A percentile compares a stretch with the other conserved stretches of the same genome.
Conservation (phyloP, 176 grass and related monocot species). For the Aegilops umbellulata region DNA sequence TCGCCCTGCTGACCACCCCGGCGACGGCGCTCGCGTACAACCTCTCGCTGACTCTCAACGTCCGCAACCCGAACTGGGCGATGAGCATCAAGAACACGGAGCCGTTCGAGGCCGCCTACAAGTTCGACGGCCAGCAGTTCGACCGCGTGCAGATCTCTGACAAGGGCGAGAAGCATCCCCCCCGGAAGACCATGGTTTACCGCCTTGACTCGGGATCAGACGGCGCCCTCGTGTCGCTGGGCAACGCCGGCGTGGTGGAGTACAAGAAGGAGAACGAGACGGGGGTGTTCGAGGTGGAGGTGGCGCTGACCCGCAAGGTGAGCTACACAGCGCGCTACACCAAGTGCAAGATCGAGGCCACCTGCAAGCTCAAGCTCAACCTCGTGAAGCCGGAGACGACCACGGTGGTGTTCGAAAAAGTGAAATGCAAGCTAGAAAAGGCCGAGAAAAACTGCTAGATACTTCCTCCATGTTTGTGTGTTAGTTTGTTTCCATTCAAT, state of each 20-base stretch:
- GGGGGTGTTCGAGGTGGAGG: conserved; percentile 36
- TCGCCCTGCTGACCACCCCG: not conserved
- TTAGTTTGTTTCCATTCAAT: no score
- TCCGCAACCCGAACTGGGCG: conserved; percentile 44
- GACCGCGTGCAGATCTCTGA: not conserved
- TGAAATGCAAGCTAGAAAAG: conserved; percentile 7
- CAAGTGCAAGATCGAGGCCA: conserved; percentile 20
- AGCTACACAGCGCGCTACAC: not conserved
- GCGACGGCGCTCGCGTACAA: not conserved
- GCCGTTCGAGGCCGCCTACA: conserved; percentile 29
- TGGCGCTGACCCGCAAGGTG: conserved; percentile 15
- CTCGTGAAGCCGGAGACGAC: conserved; percentile 1
- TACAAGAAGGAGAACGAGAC: conserved; percentile 37
- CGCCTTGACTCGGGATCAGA: not conserved
- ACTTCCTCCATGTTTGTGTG: no score
- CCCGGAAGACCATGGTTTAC: conserved; percentile 34
- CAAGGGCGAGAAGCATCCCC: not conserved
- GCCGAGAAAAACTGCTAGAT: not conserved
- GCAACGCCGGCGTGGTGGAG: conserved; percentile 20
- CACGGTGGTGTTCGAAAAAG: not conserved
- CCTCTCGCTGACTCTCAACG: conserved; percentile 10
- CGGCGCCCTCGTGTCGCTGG: not conserved
- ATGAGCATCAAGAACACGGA: conserved; percentile 31
- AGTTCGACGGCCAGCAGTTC: conserved; percentile 13
- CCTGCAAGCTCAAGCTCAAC: conserved; percentile 32